A percentile compares a stretch with the other conserved stretches of the same genome.
Evolutionary conservation across 169 alveolate species (phyloP).

Genomic region (Cryptosporidium parvum): DNA sequence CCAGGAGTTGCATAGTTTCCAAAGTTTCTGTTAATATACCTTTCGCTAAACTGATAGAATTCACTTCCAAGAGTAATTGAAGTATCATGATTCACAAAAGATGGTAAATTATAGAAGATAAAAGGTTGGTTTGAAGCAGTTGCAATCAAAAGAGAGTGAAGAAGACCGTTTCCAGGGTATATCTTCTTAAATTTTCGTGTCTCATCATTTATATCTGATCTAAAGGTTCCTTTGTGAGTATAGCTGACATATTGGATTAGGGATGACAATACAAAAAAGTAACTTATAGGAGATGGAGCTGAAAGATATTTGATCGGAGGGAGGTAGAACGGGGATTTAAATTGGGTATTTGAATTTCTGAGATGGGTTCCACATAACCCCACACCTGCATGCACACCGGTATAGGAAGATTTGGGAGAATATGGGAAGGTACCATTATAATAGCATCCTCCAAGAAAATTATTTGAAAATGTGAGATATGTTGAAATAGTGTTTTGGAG

Average conservation of each 20-base stretch:
- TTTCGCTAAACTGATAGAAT: slow-evolving; percentile 53
- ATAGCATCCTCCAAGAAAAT: slow-evolving; percentile 67
- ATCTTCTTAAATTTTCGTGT: slow-evolving; percentile 1
- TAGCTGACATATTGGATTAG: slow-evolving; percentile 43
- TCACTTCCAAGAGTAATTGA: slow-evolving; percentile 42
- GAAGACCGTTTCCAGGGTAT: slow-evolving; percentile 67
- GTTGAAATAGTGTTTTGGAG: slow-evolving; percentile 48
- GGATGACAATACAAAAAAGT: slow-evolving; percentile 45
- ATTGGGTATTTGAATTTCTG: slow-evolving; percentile 36
- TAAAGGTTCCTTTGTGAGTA: slow-evolving; percentile 49
- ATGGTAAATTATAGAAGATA: slow-evolving; percentile 33
- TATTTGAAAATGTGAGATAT: slow-evolving; percentile 55
- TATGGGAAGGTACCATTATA: slow-evolving; percentile 74
- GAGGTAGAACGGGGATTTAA: slow-evolving; percentile 62
- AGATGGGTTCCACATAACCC: slow-evolving; percentile 66
- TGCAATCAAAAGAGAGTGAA: slow-evolving; percentile 62
- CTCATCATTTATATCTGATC: slow-evolving; percentile 49
- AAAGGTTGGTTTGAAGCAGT: slow-evolving; percentile 35
- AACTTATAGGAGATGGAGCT: slow-evolving; percentile 57
- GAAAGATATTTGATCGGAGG: slow-evolving; percentile 68
- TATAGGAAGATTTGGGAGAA: slow-evolving; percentile 14
- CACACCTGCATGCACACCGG: slow-evolving; percentile 32
- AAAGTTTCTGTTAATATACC: slow-evolving; percentile 55
- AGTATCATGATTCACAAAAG: slow-evolving; percentile 35
- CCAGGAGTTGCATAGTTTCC: slow-evolving; percentile 53